Evolutionary conservation across 2,329 filamentous ascomycete species (phyloP).

Genomic region (Periconia macrospinosa): DNA sequence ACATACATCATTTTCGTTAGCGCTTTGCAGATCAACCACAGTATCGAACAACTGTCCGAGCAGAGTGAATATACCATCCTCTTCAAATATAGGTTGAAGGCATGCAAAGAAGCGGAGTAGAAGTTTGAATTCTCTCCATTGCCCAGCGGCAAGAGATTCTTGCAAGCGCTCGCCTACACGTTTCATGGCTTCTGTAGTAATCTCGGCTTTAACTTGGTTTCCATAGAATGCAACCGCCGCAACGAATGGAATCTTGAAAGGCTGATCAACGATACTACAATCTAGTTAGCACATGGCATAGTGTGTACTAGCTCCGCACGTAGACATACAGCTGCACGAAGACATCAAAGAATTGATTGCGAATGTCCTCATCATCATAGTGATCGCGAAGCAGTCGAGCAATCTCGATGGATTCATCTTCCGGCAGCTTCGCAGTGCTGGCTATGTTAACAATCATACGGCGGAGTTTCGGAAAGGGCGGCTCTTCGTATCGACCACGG

Average conservation of each 20-base stretch:
- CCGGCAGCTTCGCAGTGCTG: conserved; percentile 39
- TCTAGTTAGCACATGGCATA: conserved; percentile 13
- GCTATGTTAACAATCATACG: conserved; percentile 41
- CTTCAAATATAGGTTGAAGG: conserved; percentile 76
- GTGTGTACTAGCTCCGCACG: background rate
- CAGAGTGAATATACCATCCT: conserved; percentile 81
- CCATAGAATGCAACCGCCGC: conserved; percentile 79
- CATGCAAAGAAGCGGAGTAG: conserved; percentile 87
- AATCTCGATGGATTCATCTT: conserved; percentile 42
- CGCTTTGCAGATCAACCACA: conserved; percentile 90
- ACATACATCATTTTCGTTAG: conserved; percentile 87
- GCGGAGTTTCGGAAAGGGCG: conserved; percentile 37
- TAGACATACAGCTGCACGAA: conserved; percentile 68
- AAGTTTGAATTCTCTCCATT: conserved; percentile 91
- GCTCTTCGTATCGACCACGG: conserved; percentile 40
- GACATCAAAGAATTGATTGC: conserved; percentile 71
- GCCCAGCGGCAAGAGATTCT: conserved; percentile 67
- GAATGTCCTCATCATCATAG: conserved; percentile 74
- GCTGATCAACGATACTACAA: conserved; percentile 75
- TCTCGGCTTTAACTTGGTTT: conserved; percentile 76
- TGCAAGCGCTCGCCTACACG: conserved; percentile 66
- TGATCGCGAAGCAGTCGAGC: conserved; percentile 74
- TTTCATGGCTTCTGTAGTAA: conserved; percentile 70
- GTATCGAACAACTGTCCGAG: conserved; percentile 88
- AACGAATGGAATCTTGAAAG: conserved; percentile 95